These are phyloP conservation scores for Trypanosoma platydactyli DNA, from an alignment of 208 protist genomes.

Conservation along the genomic window DNA sequence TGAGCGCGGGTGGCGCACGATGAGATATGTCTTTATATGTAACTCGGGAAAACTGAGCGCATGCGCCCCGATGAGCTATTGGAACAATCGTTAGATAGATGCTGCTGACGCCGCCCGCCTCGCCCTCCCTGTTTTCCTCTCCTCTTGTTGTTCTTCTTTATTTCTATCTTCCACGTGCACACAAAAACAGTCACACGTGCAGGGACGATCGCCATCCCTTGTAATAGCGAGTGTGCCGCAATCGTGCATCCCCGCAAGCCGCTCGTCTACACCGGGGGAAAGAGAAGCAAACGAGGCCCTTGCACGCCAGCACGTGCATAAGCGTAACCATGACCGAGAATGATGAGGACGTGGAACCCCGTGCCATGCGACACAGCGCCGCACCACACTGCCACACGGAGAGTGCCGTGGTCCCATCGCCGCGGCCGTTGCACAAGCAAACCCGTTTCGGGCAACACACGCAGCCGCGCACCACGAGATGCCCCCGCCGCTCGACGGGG, in stretches of 20 bases:
- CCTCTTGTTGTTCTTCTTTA: too few relatives aligned
- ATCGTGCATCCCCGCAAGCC: conserved; percentile 38
- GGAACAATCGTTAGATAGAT: conserved; percentile 72
- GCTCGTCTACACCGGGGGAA: conserved; percentile 43
- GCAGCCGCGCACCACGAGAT: conserved; percentile 31
- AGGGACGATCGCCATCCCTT: conserved; percentile 23
- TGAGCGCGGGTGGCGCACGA: conserved; percentile 6
- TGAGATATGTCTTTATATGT: conserved; percentile 48
- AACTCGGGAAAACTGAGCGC: conserved; percentile 66
- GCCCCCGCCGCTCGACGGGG: conserved; percentile 33
- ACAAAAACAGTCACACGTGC: too few relatives aligned
- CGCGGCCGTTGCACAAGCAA: conserved; percentile 45
- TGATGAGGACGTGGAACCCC: conserved; percentile 13
- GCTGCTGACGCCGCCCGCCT: conserved; percentile 70
- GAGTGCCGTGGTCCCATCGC: not conserved
- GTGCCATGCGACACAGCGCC: conserved; percentile 1
- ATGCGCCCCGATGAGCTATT: conserved; percentile 40
- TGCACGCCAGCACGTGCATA: not conserved
- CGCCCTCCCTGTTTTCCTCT: conserved; percentile 65
- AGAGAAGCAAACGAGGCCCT: not conserved
- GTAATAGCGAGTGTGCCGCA: conserved; percentile 31
- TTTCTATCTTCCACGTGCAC: too few relatives aligned
- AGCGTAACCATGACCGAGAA: not conserved
- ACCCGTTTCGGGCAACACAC: conserved; percentile 47
- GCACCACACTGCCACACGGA: not conserved